Percentiles rank a stretch among this genome's conserved stretches.
These are phyloP conservation scores for Aspergillus quadricinctus DNA, from an alignment of 2,329 filamentous ascomycete species.

Conservation along the genomic window DNA sequence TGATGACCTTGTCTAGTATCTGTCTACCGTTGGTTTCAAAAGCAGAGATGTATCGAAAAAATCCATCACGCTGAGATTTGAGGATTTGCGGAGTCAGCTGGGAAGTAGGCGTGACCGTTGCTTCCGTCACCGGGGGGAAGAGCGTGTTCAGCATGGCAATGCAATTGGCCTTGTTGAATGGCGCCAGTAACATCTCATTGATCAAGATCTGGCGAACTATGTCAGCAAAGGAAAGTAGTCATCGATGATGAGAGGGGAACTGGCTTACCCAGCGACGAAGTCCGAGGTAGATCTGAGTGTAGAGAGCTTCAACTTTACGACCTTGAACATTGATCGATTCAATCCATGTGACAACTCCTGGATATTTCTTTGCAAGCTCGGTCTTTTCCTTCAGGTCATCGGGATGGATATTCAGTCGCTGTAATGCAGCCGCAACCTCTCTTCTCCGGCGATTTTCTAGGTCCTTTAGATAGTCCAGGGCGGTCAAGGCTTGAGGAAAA, in stretches of 20 bases:
- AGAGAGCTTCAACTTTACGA: slow-evolving; percentile 50
- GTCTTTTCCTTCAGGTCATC: slow-evolving; percentile 47
- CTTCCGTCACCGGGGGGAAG: slow-evolving; percentile 53
- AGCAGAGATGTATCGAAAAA: slow-evolving; percentile 58
- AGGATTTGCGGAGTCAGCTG: slow-evolving; percentile 51
- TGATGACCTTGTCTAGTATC: slow-evolving; percentile 51
- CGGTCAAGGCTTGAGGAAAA: slow-evolving; percentile 62
- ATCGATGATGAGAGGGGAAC: slow-evolving; percentile 7
- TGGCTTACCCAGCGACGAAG: slow-evolving; percentile 58
- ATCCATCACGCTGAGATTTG: slow-evolving; percentile 55
- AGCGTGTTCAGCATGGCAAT: slow-evolving; percentile 65
- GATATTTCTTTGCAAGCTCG: slow-evolving; percentile 48
- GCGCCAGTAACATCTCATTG: slow-evolving; percentile 59
- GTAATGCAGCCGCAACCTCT: slow-evolving; percentile 53
- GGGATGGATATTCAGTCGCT: slow-evolving; percentile 50
- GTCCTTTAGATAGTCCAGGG: slow-evolving; percentile 62
- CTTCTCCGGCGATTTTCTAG: slow-evolving; percentile 57
- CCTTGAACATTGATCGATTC: slow-evolving; percentile 49
- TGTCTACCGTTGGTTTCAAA: slow-evolving; percentile 54
- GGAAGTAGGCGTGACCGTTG: slow-evolving; percentile 45
- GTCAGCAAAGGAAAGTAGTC: slow-evolving; percentile 8
- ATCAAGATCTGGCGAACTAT: slow-evolving; percentile 50
- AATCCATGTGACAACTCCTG: slow-evolving; percentile 55
- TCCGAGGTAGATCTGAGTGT: slow-evolving; percentile 59
- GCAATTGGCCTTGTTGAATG: slow-evolving; percentile 63